Evolutionary conservation across 208 protist species (phyloP).

Genomic region (Acanthamoeba royreba): DNA sequence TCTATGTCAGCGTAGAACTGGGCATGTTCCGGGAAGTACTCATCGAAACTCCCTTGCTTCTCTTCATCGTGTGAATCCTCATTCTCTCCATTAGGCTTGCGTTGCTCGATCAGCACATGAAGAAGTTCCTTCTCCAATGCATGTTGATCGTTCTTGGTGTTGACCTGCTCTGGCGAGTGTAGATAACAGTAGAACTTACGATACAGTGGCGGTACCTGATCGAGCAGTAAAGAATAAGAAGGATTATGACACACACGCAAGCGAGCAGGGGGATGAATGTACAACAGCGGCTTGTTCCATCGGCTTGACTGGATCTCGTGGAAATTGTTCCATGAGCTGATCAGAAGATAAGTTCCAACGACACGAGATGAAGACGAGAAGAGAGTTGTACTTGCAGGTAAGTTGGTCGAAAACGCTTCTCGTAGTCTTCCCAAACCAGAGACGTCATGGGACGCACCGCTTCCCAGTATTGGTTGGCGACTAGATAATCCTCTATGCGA

Average conservation of each 20-base stretch:
- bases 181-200: neutral
- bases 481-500: neutral
- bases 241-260: neutral
- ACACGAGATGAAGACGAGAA: neutral
- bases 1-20: neutral
- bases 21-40: neutral
- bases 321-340: neutral
- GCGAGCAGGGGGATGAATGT: neutral
- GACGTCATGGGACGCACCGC: neutral
- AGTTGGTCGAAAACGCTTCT: neutral
- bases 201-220: neutral
- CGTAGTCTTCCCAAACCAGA: neutral
- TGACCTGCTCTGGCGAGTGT: neutral
- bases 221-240: neutral
- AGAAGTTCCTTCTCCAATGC: neutral
- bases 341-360: neutral
- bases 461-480: conserved; percentile 31
- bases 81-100: neutral
- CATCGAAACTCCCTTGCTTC: neutral
- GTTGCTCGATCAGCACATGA: neutral
- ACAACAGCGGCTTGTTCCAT: neutral
- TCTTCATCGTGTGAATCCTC: neutral
- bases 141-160: neutral
- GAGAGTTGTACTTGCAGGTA: neutral
- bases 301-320: neutral